Evolutionary conservation across 78 protist species (phyloP).

Genomic region (Cavenderia fasciculata): DNA sequence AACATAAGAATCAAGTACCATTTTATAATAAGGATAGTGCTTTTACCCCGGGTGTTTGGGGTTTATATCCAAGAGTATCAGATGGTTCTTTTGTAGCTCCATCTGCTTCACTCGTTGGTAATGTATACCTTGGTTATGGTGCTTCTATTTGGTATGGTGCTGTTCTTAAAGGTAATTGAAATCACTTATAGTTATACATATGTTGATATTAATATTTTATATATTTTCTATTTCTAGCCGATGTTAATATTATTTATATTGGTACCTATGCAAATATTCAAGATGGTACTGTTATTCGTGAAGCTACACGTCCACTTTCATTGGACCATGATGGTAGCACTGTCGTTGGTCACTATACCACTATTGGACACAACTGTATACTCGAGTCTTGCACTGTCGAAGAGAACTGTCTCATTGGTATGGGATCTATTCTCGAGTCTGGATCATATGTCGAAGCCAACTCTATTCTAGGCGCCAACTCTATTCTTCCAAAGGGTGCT

Average conservation of each 20-base stretch:
- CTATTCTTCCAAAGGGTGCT: constrained; percentile 58
- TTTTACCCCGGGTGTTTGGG: constrained; percentile 36
- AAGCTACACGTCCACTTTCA: constrained; percentile 49
- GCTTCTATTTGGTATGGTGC: constrained; percentile 54
- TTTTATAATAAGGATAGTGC: constrained; percentile 46
- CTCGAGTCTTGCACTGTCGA: constrained; percentile 84
- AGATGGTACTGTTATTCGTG: constrained; percentile 67
- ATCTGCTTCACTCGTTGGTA: constrained; percentile 60
- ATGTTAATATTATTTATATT: constrained; percentile 64
- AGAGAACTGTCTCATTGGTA: constrained; percentile 75
- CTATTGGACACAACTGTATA: constrained; percentile 76
- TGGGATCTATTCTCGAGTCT: constrained; percentile 59
- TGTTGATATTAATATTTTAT: background rate
- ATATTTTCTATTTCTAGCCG: background rate
- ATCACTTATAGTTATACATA: background rate
- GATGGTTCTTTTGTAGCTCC: constrained; percentile 48
- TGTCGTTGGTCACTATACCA: constrained; percentile 64
- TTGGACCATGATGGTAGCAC: constrained; percentile 75
- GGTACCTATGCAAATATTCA: constrained; percentile 61
- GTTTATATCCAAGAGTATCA: constrained; percentile 38
- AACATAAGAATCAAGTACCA: constrained; percentile 52
- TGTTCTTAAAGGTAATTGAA: constrained; percentile 32
- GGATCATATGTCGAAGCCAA: constrained; percentile 75
- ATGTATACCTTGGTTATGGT: constrained; percentile 31
- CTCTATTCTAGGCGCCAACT: constrained; percentile 72